phyloP scores from a whole-genome alignment of 1,139 yeast species.

The Sugiyamaella paludigena region DNA sequence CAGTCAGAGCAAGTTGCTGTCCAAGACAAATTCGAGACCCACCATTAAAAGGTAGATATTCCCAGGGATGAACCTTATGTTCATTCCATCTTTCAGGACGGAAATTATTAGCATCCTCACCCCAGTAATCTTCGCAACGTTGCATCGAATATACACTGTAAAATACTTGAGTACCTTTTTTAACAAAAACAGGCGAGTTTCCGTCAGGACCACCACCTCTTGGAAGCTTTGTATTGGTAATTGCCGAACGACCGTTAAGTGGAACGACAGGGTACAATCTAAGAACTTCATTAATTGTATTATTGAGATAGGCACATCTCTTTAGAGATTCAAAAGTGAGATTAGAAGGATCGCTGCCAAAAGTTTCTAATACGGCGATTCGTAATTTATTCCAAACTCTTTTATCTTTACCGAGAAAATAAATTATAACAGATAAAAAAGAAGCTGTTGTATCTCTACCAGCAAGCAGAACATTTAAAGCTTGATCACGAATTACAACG shows the following conservation, averaged over 20 bases:
- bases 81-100: constrained; percentile 52
- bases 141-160: constrained; percentile 50
- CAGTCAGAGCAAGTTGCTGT: constrained; percentile 60
- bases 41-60: constrained; percentile 55
- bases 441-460: constrained; percentile 62
- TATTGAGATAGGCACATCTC: constrained; percentile 48
- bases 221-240: constrained; percentile 49
- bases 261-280: constrained; percentile 60
- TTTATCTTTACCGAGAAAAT: constrained; percentile 48
- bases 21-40: constrained; percentile 62
- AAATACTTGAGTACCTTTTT: constrained; percentile 49
- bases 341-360: constrained; percentile 26
- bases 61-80: constrained; percentile 40
- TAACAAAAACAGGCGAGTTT: constrained; percentile 44
- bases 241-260: constrained; percentile 48
- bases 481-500: constrained; percentile 49
- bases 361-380: constrained; percentile 37
- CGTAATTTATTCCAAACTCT: constrained; percentile 43
- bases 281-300: constrained; percentile 50
- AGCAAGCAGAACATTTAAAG: constrained; percentile 51
- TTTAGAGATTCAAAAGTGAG: constrained; percentile 50
- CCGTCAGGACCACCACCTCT: constrained; percentile 52
- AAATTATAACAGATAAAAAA: constrained; percentile 48
- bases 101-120: constrained; percentile 48
- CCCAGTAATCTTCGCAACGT: constrained; percentile 46